Evolutionary conservation across 805 yeast genomes (phyloP).

Genomic region (Saccharomycopsis sp.): DNA sequence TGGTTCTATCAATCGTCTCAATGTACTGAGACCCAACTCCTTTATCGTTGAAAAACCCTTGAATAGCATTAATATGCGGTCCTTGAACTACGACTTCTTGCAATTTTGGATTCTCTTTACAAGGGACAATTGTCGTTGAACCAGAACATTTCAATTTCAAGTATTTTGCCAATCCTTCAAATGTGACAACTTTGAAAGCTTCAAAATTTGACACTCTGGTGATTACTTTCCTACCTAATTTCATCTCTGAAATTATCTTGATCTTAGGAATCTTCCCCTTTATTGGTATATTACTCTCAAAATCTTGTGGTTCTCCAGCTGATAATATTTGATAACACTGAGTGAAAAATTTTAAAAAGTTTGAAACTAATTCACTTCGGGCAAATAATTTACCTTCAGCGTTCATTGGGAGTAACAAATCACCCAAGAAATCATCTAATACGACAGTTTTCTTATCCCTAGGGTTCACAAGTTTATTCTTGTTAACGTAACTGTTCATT

Average conservation of each 20-base stretch:
- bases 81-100: slow-evolving; percentile 86
- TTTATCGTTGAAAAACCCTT: slow-evolving; percentile 47
- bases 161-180: slow-evolving; percentile 58
- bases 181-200: slow-evolving; percentile 49
- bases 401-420: background rate
- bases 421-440: slow-evolving; percentile 38
- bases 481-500: slow-evolving; percentile 49
- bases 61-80: slow-evolving; percentile 61
- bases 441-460: slow-evolving; percentile 47
- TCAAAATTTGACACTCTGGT: slow-evolving; percentile 71
- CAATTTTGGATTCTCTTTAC: slow-evolving; percentile 45
- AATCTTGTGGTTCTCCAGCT: slow-evolving; percentile 25
- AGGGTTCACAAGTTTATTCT: slow-evolving; percentile 42
- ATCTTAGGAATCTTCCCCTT: slow-evolving; percentile 69
- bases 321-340: slow-evolving; percentile 43
- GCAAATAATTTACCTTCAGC: background rate
- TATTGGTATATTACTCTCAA: slow-evolving; percentile 30
- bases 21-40: slow-evolving; percentile 68
- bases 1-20: slow-evolving; percentile 53
- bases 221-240: slow-evolving; percentile 74
- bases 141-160: slow-evolving; percentile 82
- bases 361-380: slow-evolving; percentile 35
- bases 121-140: slow-evolving; percentile 66
- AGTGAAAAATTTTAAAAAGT: slow-evolving; percentile 41
- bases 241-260: slow-evolving; percentile 60